Evolutionary conservation across 2,329 filamentous ascomycete species (phyloP).

Genomic region (Rhynchosporium secalis): DNA sequence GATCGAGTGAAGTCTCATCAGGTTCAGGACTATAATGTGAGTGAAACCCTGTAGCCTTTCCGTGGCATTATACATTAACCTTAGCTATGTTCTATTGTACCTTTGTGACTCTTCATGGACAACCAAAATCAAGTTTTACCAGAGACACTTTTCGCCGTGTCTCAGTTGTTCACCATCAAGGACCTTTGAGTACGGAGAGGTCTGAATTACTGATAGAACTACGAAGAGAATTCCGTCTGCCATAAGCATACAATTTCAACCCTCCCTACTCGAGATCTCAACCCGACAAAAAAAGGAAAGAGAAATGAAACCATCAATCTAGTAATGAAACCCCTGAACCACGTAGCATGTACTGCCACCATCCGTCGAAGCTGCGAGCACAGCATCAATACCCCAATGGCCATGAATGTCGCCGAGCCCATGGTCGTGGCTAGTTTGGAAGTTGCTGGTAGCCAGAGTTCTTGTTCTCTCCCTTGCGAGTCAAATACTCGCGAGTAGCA

Average conservation of each 20-base stretch:
- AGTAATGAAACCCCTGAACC: neutral
- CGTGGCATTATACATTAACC: too few relatives aligned
- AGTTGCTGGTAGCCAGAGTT: constrained; percentile 24
- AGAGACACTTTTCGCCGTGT: too few relatives aligned
- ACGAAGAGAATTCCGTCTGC: constrained; percentile 2
- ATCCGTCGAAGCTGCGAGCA: neutral
- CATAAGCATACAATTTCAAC: constrained; percentile 5
- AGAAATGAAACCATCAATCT: constrained; percentile 3
- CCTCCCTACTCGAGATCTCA: constrained; percentile 2
- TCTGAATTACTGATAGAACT: constrained; percentile 13
- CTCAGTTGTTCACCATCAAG: neutral
- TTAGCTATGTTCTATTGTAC: too few relatives aligned
- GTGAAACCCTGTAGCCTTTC: too few relatives aligned
- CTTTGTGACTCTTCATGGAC: too few relatives aligned
- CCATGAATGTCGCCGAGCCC: neutral
- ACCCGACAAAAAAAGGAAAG: constrained; percentile 1
- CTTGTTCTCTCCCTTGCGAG: constrained; percentile 19
- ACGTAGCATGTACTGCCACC: neutral
- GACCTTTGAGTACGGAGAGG: neutral
- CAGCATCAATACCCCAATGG: constrained; percentile 12
- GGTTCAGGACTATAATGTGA: too few relatives aligned
- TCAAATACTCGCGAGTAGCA: constrained; percentile 19
- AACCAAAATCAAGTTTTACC: too few relatives aligned
- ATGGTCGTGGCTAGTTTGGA: constrained; percentile 11
- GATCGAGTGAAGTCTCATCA: too few relatives aligned